Percentiles rank a stretch among this genome's conserved stretches.
phyloP scores from a whole-genome alignment of 176 grass and related monocot species.

The Avena sativa region DNA sequence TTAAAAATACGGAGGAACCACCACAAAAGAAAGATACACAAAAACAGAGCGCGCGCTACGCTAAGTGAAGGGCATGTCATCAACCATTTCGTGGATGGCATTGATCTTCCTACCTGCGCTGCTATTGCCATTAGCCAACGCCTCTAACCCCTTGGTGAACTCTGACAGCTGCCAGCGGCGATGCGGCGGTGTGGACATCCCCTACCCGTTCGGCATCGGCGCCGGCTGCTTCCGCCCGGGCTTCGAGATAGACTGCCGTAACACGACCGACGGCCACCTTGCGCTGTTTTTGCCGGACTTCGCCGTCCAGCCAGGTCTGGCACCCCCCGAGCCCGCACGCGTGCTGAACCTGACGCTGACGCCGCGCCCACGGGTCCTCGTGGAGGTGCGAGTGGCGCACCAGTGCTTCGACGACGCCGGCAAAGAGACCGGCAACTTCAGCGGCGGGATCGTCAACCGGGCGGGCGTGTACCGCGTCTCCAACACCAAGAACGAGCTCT shows the following conservation, averaged over 20 bases:
- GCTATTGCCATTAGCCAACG: background rate
- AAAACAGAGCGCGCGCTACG: background rate
- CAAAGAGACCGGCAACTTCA: background rate
- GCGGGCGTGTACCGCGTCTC: background rate
- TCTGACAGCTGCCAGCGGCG: background rate
- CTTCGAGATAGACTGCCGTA: background rate
- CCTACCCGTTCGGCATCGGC: constrained; percentile 17
- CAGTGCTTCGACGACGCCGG: constrained; percentile 1
- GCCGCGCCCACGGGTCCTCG: background rate
- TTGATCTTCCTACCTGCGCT: background rate
- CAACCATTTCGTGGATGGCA: background rate
- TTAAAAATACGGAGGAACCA: too few species aligned
- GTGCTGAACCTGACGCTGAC: background rate
- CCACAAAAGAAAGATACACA: background rate
- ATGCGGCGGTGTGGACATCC: background rate
- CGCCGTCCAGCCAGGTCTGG: background rate
- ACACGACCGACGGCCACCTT: background rate
- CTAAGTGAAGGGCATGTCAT: background rate
- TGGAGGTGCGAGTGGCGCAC: background rate
- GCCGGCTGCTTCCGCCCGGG: constrained; percentile 21
- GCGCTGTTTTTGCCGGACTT: background rate
- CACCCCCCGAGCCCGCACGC: background rate
- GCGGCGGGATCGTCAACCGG: background rate
- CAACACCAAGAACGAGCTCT: background rate
- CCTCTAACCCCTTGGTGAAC: background rate